These are phyloP conservation scores for Fusarium sororula DNA, from an alignment of 2,329 filamentous ascomycete genomes.

Conservation along the genomic window DNA sequence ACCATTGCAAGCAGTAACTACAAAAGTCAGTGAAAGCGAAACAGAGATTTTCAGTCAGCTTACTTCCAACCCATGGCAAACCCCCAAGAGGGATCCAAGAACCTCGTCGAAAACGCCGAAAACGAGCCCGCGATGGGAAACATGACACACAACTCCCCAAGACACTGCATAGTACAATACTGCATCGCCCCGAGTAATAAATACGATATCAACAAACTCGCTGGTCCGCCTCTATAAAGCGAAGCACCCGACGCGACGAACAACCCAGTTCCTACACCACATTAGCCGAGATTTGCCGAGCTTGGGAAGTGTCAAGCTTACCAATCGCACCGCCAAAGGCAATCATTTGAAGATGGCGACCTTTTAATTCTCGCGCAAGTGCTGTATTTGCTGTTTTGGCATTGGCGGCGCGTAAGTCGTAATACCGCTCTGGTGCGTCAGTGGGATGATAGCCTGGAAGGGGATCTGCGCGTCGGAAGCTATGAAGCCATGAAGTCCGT, in stretches of 20 bases:
- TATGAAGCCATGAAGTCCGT: slow-evolving; percentile 22
- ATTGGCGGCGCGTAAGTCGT: slow-evolving; percentile 66
- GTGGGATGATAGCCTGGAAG: slow-evolving; percentile 27
- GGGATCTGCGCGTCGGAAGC: slow-evolving; percentile 34
- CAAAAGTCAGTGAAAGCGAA: neutral
- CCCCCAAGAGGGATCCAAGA: slow-evolving; percentile 92
- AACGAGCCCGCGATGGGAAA: slow-evolving; percentile 95
- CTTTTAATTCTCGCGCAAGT: slow-evolving; percentile 80
- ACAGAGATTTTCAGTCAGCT: slow-evolving; percentile 42
- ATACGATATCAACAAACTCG: slow-evolving; percentile 79
- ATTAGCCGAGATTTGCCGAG: neutral
- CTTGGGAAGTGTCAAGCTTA: slow-evolving; percentile 41
- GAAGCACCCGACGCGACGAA: slow-evolving; percentile 85
- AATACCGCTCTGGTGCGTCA: slow-evolving; percentile 54
- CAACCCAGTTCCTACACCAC: slow-evolving; percentile 73
- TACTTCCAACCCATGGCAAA: slow-evolving; percentile 96
- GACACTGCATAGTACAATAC: slow-evolving; percentile 89
- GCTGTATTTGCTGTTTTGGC: slow-evolving; percentile 80
- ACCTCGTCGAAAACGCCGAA: slow-evolving; percentile 91
- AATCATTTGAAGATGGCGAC: slow-evolving; percentile 95
- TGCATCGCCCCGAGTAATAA: slow-evolving; percentile 84
- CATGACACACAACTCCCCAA: slow-evolving; percentile 89
- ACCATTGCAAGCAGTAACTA: slow-evolving; percentile 88
- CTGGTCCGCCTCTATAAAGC: slow-evolving; percentile 79
- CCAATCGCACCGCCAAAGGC: slow-evolving; percentile 93